Evolutionary conservation across 768 basidiomycete genomes (phyloP).

Genomic region (Daedaleopsis nitida): DNA sequence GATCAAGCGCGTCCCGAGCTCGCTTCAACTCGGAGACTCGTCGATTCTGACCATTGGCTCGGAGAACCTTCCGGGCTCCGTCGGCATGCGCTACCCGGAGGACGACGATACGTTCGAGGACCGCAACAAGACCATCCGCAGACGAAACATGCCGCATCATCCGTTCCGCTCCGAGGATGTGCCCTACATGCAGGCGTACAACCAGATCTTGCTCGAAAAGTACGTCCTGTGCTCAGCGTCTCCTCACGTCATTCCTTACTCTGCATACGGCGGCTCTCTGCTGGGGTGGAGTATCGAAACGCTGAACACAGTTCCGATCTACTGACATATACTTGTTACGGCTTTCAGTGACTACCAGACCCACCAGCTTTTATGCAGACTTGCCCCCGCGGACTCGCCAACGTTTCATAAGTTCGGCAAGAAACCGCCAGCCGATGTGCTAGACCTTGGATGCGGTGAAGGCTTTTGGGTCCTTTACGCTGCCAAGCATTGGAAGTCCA

Average conservation of each 20-base stretch:
- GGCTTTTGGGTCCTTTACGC: slow-evolving; percentile 71
- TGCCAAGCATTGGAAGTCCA: slow-evolving; percentile 57
- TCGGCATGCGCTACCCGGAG: not conserved
- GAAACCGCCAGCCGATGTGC: slow-evolving; percentile 52
- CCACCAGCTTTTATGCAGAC: slow-evolving; percentile 49
- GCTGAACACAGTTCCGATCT: not conserved
- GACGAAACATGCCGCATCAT: slow-evolving; percentile 40
- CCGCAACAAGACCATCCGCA: slow-evolving; percentile 13
- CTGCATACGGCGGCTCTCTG: too few species aligned
- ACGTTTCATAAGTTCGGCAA: slow-evolving; percentile 56
- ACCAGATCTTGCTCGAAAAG: slow-evolving; percentile 59
- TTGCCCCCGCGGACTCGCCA: slow-evolving; percentile 55
- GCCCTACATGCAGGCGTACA: slow-evolving; percentile 71
- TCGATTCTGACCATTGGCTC: slow-evolving; percentile 2
- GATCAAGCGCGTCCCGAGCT: not conserved
- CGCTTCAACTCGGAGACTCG: slow-evolving; percentile 6
- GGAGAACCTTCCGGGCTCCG: slow-evolving; percentile 6
- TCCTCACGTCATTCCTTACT: not conserved
- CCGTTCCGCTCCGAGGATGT: slow-evolving; percentile 36
- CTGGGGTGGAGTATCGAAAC: too few species aligned
- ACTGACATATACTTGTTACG: not conserved
- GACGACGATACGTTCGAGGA: slow-evolving; percentile 19
- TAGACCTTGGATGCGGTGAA: slow-evolving; percentile 78
- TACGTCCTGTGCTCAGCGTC: slow-evolving; percentile 34
- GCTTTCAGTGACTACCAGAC: slow-evolving; percentile 59